phyloP scores from a whole-genome alignment of 371 early-diverging fungal species.

The Parasitella parasitica region DNA sequence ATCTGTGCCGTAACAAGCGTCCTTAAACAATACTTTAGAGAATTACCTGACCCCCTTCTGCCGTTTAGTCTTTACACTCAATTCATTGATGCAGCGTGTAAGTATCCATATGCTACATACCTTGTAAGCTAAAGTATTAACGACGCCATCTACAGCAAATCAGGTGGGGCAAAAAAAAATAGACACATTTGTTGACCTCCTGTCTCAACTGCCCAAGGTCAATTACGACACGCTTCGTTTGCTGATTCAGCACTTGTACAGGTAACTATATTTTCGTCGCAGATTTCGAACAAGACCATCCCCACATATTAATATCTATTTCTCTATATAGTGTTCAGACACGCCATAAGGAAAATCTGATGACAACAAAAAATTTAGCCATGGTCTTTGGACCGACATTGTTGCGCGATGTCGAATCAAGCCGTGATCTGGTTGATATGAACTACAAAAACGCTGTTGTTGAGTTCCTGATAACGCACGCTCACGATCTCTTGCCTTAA shows the following conservation, averaged over 20 bases:
- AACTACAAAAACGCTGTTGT: conserved; percentile 72
- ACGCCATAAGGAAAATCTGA: conserved; percentile 65
- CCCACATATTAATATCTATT: not conserved
- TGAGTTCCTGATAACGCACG: conserved; percentile 58
- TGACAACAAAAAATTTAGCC: conserved; percentile 86
- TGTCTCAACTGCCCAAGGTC: conserved; percentile 40
- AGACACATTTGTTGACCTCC: conserved; percentile 27
- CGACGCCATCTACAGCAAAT: conserved; percentile 4
- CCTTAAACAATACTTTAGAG: conserved; percentile 92
- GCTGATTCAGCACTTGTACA: conserved; percentile 33
- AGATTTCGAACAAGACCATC: not conserved
- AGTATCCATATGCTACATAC: conserved; percentile 16
- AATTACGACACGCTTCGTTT: conserved; percentile 48
- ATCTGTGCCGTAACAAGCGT: conserved; percentile 86
- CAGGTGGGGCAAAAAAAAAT: conserved; percentile 19
- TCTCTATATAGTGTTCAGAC: conserved; percentile 51
- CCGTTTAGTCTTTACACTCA: conserved; percentile 76
- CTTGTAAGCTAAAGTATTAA: not conserved
- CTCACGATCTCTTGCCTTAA: conserved; percentile 43
- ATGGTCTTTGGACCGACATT: conserved; percentile 94
- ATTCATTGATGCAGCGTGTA: conserved; percentile 71
- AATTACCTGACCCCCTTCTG: conserved; percentile 88
- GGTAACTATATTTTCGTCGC: conserved; percentile 23
- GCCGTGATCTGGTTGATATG: conserved; percentile 78
- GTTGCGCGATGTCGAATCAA: conserved; percentile 66